Percentiles rank a stretch among this genome's conserved stretches.
Evolutionary conservation across 306 rosid genomes (phyloP).

Genomic region (Spatholobus suberectus): DNA sequence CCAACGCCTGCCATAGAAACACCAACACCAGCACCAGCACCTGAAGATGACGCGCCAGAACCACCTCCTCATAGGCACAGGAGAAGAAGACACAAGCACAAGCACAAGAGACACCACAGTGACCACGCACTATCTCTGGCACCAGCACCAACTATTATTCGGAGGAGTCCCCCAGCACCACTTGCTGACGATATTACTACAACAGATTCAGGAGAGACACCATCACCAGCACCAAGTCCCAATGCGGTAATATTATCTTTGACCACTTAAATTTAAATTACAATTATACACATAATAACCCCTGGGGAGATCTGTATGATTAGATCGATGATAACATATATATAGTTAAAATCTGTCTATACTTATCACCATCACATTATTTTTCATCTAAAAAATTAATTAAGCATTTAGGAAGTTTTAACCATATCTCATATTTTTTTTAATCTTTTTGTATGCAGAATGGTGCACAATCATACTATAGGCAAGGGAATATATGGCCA

Average conservation of each 20-base stretch:
- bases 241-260: conserved; percentile 55
- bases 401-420: neutral
- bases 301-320: too few relatives aligned
- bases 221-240: conserved; percentile 82
- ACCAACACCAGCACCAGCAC: conserved; percentile 52
- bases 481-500: conserved; percentile 54
- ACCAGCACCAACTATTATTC: conserved; percentile 58
- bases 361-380: neutral
- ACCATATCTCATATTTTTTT: neutral
- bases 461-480: conserved; percentile 56
- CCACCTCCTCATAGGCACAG: conserved; percentile 79
- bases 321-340: too few relatives aligned
- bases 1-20: conserved; percentile 52
- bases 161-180: conserved; percentile 91
- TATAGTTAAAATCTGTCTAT: too few relatives aligned
- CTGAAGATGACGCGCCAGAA: conserved; percentile 48
- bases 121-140: conserved; percentile 59
- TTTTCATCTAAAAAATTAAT: neutral
- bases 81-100: conserved; percentile 55
- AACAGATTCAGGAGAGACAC: conserved; percentile 60
- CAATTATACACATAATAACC: neutral
- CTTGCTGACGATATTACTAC: conserved; percentile 51
- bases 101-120: conserved; percentile 62
- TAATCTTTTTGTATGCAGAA: conserved; percentile 49
- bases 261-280: neutral